Evolutionary conservation across 2,329 filamentous ascomycete genomes (phyloP).

Genomic region (Ceratocystis smalleyi): DNA sequence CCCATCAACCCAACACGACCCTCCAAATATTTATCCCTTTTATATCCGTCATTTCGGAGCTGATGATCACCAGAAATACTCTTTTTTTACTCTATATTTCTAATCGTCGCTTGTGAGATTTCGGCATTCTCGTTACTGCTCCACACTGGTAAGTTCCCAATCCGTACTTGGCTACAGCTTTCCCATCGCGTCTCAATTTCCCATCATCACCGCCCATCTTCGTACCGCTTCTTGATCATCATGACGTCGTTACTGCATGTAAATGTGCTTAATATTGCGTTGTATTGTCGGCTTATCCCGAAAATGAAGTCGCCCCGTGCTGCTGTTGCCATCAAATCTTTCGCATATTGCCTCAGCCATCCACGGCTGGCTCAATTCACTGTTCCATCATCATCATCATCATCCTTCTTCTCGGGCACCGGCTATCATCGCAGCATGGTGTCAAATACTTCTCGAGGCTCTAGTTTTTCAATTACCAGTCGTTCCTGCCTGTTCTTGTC

Average conservation of each 20-base stretch:
- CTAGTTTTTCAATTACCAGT: background rate
- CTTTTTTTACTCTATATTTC: conserved; percentile 9
- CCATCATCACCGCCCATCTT: conserved; percentile 8
- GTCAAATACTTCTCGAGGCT: background rate
- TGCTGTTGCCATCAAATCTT: background rate
- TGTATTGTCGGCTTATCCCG: background rate
- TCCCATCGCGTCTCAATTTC: conserved; percentile 16
- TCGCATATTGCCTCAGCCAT: background rate
- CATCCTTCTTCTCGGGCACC: background rate
- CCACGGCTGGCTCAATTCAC: background rate
- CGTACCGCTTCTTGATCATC: conserved; percentile 8
- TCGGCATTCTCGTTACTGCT: background rate
- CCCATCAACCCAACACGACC: conserved; percentile 11
- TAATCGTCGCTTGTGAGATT: background rate
- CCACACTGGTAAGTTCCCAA: conserved; percentile 5
- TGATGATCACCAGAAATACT: conserved; percentile 5
- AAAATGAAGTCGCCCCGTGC: conserved; percentile 5
- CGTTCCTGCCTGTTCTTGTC: background rate
- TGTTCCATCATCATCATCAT: background rate
- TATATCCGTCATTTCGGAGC: background rate
- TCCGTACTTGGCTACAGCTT: conserved; percentile 6
- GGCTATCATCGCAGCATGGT: conserved; percentile 12
- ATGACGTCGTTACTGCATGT: conserved; percentile 8
- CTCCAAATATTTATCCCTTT: conserved; percentile 10
- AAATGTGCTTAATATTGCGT: background rate